Evolutionary conservation across 108 stramenopile genomes (phyloP), one percentile per base, ranked within the genome.

Genomic region (Aurantiochytrium sp.): DNA sequence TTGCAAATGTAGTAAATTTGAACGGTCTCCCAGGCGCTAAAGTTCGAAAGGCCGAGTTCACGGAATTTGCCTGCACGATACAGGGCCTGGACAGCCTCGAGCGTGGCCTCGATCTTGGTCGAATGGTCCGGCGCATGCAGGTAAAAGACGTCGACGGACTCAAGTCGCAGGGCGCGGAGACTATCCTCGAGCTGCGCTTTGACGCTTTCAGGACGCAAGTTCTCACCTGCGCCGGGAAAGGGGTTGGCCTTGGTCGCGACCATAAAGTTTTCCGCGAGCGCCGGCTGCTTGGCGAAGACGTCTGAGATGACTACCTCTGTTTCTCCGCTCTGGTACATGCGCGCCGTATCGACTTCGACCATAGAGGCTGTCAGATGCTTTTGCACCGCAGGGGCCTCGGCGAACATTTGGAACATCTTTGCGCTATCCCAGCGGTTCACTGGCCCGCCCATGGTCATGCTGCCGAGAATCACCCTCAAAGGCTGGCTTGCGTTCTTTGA

Each of bases 1-100:
- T 91, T 57, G 88, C 96, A 97, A 14, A 97, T 87, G 35, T 90
- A 42, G 60, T 88, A 18, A 35, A 88, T 69, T 5, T 88, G 87
- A 44, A 4, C 89, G 29, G 88, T 90, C 42, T 92, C 51, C 91
- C 91, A 92, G 23, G 91, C 89, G 51, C 89, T 69, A 58, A 87
- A 92, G 90, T 92, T 92, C n/a, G 76, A 87, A 29, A 92, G 72
- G 4, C 92, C 92, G 72, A 91, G 90, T 88, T 92, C 90, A 14
- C 18, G 5, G 89, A 92, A 91, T 1, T 72, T 88, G 28, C 91
- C 91, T 83, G 72, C 89, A 28, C 49, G 51, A 23, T 89, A 58
- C 10, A 92, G 91, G 29, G 51, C 90, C 51, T 92, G 91, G 14
- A 91, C 87, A 0, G 91, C 91, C 19, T 12, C 47, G 25, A 92